Evolutionary conservation across 1,284 basidiomycete genomes (phyloP).

Genomic region (Boletellus deceptivus): DNA sequence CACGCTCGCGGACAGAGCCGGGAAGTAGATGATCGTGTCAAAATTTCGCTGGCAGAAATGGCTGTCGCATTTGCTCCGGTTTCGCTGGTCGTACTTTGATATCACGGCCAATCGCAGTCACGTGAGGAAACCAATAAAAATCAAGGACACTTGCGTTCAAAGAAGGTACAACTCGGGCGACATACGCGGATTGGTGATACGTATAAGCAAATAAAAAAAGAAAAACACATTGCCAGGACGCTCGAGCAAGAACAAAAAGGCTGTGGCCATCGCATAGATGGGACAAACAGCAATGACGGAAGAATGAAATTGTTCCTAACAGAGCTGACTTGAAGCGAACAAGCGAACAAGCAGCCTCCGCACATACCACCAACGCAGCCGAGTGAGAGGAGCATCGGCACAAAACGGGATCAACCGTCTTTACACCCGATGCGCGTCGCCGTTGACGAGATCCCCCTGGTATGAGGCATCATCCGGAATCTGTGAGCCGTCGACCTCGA

Average conservation of each 20-base stretch:
- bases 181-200: neutral
- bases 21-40: neutral
- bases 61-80: too few relatives aligned
- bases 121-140: too few relatives aligned
- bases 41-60: too few relatives aligned
- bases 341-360: neutral
- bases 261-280: neutral
- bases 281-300: slow-evolving; percentile 2
- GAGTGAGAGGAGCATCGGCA: too few relatives aligned
- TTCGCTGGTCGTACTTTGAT: too few relatives aligned
- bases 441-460: slow-evolving; percentile 32
- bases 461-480: neutral
- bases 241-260: neutral
- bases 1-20: slow-evolving; percentile 14
- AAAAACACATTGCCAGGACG: neutral
- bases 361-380: neutral
- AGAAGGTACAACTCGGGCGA: too few relatives aligned
- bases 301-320: neutral
- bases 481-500: slow-evolving; percentile 12
- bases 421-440: slow-evolving; percentile 31
- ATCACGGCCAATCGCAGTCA: too few relatives aligned
- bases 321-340: neutral
- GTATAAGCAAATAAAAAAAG: neutral
- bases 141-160: too few relatives aligned
- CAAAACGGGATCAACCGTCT: neutral